phyloP scores from a whole-genome alignment of 208 protist species.

The Naegleria fowleri region DNA sequence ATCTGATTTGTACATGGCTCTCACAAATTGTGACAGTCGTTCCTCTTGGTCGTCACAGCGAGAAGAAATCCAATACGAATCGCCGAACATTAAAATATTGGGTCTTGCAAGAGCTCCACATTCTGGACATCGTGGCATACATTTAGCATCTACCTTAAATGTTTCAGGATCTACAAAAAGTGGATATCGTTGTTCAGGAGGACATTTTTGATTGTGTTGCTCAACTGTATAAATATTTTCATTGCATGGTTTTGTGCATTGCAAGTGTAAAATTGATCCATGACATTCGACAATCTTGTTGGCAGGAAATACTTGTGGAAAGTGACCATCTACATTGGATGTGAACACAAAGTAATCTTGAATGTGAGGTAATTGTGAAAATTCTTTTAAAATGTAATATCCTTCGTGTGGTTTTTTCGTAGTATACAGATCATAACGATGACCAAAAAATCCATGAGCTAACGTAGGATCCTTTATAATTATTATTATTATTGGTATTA shows the following conservation, averaged over 20 bases:
- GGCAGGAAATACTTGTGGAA: background rate
- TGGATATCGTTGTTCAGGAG: background rate
- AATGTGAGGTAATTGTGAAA: background rate
- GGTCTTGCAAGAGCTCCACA: background rate
- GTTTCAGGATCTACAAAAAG: background rate
- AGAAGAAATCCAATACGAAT: background rate
- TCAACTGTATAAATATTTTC: background rate
- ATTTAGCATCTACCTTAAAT: background rate
- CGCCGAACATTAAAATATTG: background rate
- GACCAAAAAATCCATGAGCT: conserved; percentile 17
- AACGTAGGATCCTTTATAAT: background rate
- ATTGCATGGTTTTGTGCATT: background rate
- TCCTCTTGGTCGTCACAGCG: background rate
- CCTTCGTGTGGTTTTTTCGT: conserved; percentile 2
- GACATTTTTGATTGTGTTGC: background rate
- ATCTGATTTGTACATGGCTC: too few relatives aligned
- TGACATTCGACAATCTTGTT: conserved; percentile 5
- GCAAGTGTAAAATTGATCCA: background rate
- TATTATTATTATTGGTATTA: background rate
- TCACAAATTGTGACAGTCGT: background rate
- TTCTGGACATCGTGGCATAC: background rate
- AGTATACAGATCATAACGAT: background rate
- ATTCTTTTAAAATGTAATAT: conserved; percentile 12
- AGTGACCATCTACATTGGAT: conserved; percentile 29
- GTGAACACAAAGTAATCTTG: conserved; percentile 9